Conservation (phyloP, 169 alveolate species). For the Plasmodium ovale region DNA sequence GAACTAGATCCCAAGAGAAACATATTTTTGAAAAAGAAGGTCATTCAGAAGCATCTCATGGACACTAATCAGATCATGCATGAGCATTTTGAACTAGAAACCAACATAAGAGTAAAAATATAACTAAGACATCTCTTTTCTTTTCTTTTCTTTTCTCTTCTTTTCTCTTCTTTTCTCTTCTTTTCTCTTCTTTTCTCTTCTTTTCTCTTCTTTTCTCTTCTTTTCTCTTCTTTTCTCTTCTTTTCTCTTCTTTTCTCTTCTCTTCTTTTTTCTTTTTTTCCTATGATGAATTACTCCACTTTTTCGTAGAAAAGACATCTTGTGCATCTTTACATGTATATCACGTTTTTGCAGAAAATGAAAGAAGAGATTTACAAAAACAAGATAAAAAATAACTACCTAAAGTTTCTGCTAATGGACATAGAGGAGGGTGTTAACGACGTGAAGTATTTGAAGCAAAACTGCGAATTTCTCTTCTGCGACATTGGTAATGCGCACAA, state of each 20-base stretch:
- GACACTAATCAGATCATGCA: conserved; percentile 42
- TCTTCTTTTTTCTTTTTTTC: too few relatives aligned
- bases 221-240: too few relatives aligned
- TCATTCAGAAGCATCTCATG: conserved; percentile 37
- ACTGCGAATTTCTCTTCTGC: conserved; percentile 45
- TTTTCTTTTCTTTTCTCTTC: too few relatives aligned
- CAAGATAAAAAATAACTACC: conserved; percentile 54
- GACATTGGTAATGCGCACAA: conserved; percentile 37
- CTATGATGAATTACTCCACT: too few relatives aligned
- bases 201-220: too few relatives aligned
- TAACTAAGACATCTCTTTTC: too few relatives aligned
- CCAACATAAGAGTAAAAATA: conserved; percentile 35
- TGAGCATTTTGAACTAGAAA: conserved; percentile 27
- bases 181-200: too few relatives aligned
- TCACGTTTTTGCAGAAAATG: conserved; percentile 6
- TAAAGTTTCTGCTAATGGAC: conserved; percentile 39
- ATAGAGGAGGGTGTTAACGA: conserved; percentile 59
- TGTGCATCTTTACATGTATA: background rate
- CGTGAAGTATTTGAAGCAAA: conserved; percentile 53
- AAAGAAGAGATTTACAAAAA: conserved; percentile 46
- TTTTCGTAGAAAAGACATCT: too few relatives aligned
- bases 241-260: too few relatives aligned
- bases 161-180: too few relatives aligned
- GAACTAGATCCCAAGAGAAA: conserved; percentile 46
- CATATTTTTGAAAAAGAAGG: conserved; percentile 44